These are phyloP conservation scores for Amborella trichopoda DNA, from an alignment of 164 flowering plant species.

Conservation along the genomic window DNA sequence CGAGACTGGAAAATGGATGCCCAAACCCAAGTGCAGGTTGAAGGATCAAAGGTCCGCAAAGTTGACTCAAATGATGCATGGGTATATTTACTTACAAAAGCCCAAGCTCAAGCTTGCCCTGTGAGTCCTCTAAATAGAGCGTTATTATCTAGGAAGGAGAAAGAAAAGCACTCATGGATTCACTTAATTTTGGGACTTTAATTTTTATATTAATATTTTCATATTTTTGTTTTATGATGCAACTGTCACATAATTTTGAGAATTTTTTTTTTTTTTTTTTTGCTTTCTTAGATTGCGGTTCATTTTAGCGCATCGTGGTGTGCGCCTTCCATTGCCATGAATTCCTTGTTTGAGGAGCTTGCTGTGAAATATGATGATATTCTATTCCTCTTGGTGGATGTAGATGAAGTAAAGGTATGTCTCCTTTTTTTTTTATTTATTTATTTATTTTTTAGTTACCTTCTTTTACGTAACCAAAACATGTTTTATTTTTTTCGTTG, in stretches of 20 bases:
- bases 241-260: not conserved
- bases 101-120: slow-evolving; percentile 34
- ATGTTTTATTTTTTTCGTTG: not conserved
- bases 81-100: slow-evolving; percentile 28
- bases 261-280: not conserved
- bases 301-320: slow-evolving; percentile 80
- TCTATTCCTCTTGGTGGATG: slow-evolving; percentile 52
- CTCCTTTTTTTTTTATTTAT: too few species aligned
- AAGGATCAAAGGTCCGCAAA: slow-evolving; percentile 34
- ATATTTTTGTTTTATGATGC: not conserved
- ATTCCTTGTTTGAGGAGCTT: slow-evolving; percentile 37
- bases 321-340: slow-evolving; percentile 66
- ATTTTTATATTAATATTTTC: too few species aligned
- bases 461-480: too few species aligned
- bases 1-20: too few species aligned
- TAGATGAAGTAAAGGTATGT: slow-evolving; percentile 65
- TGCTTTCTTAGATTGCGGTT: slow-evolving; percentile 29
- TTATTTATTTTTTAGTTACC: too few species aligned
- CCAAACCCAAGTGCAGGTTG: slow-evolving; percentile 20
- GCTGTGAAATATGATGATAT: slow-evolving; percentile 37
- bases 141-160: too few species aligned
- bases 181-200: too few species aligned
- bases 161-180: too few species aligned
- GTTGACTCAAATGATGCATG: slow-evolving; percentile 48
- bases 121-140: slow-evolving; percentile 25